These are phyloP conservation scores for Pseudocohnilembus persalinus DNA, from an alignment of 169 alveolate species.

Conservation along the genomic window DNA sequence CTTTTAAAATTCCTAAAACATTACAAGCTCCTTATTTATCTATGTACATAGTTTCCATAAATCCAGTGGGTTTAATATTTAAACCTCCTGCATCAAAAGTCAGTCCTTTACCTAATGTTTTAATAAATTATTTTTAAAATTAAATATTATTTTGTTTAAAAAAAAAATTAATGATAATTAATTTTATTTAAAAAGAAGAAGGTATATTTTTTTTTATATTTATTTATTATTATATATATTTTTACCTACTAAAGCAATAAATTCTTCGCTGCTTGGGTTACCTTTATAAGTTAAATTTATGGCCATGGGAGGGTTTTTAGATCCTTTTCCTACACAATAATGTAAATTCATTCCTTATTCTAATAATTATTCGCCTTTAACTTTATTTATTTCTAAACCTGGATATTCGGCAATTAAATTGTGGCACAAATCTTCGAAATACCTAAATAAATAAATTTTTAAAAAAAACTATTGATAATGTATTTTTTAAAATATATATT, in stretches of 20 bases:
- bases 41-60: conserved; percentile 65
- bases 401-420: conserved; percentile 17
- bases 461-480: too few relatives aligned
- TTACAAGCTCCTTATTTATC: conserved; percentile 75
- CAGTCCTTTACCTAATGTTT: conserved; percentile 44
- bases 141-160: too few relatives aligned
- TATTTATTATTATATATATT: too few relatives aligned
- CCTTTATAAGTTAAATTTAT: conserved; percentile 43
- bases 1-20: conserved; percentile 61
- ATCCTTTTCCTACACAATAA: conserved; percentile 50
- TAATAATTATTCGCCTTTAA: conserved; percentile 35
- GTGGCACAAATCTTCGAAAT: conserved; percentile 22
- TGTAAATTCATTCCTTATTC: conserved; percentile 29
- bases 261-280: conserved; percentile 17
- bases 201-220: too few relatives aligned
- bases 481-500: too few relatives aligned
- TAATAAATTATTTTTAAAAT: too few relatives aligned
- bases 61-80: conserved; percentile 65
- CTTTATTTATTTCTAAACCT: conserved; percentile 6
- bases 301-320: conserved; percentile 31
- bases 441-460: background rate
- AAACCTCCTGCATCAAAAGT: conserved; percentile 78
- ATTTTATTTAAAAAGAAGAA: too few relatives aligned
- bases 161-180: too few relatives aligned
- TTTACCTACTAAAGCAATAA: conserved; percentile 31